Evolutionary conservation across 768 basidiomycete species (phyloP).

Genomic region (Gymnopilus dilepis): DNA sequence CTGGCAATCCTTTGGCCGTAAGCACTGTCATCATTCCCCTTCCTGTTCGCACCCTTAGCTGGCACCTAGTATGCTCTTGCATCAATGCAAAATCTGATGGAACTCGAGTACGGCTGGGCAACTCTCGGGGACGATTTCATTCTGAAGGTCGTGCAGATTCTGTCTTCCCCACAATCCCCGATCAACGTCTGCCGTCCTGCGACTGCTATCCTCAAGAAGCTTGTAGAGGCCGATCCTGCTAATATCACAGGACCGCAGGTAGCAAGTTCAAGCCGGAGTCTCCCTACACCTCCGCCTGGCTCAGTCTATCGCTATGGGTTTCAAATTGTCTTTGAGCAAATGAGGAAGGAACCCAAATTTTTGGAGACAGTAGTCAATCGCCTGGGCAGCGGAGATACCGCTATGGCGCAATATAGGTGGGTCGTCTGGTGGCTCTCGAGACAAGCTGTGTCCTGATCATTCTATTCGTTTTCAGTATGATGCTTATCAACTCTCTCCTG

Average conservation of each 20-base stretch:
- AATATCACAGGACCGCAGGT: constrained; percentile 62
- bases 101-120: constrained; percentile 83
- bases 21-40: constrained; percentile 30
- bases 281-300: constrained; percentile 60
- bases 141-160: constrained; percentile 75
- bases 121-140: constrained; percentile 77
- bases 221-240: constrained; percentile 85
- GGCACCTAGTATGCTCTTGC: constrained; percentile 76
- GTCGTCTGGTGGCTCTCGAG: constrained; percentile 10
- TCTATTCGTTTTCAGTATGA: constrained; percentile 60
- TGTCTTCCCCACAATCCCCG: constrained; percentile 74
- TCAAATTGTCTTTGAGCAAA: constrained; percentile 79
- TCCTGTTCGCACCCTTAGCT: constrained; percentile 9
- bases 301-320: constrained; percentile 88
- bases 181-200: constrained; percentile 94
- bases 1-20: constrained; percentile 89
- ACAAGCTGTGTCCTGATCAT: constrained; percentile 14
- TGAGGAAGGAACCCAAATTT: constrained; percentile 71
- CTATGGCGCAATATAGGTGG: constrained; percentile 83
- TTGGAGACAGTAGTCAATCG: constrained; percentile 84
- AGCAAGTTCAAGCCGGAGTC: constrained; percentile 64
- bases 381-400: constrained; percentile 81
- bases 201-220: constrained; percentile 85
- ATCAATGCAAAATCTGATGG: constrained; percentile 89
- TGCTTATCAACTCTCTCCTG: constrained; percentile 86